Base-by-base conservation (phyloP, 805 yeast species). In the Candida endomychidarum region DNA sequence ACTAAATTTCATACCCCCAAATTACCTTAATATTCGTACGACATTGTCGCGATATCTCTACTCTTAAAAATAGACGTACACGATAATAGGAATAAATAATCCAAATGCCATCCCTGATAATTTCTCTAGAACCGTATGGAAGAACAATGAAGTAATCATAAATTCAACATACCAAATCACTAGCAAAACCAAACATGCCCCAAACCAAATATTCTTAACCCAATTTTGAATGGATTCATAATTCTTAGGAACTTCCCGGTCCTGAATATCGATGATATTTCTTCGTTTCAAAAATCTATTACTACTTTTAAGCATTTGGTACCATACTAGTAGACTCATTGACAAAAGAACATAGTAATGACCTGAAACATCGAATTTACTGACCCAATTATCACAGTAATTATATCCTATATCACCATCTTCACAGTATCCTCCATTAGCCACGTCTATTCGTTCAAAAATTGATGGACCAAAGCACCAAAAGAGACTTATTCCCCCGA, bases 361-460 rank as follows among this genome's bases (percentile, higher is more conserved):
- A 1, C 81, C 81, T 27, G 79, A 73, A 4, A 71, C 57, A 49
- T 77, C 81, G 49, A 77, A 77, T 8, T 78, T 78, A 43, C 68
- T 66, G 4, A 51, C 50, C 81, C 82, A 77, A 17, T 34, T 23
- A 3, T 26, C 18, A 16, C 35, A 25, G 14, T 15, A 21, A 47
- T 8, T 44, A 49, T 32, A 32, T 4, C 20, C 35, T 12, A 32
- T 32, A 32, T 32, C 35, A 12, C 35, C 35, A 14, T 32, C 35
- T 11, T 29, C 51, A 44, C 77, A 72, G 25, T 54, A 52, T 1
- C 75, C 77, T 0, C 75, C 74, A 0, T 70, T 58, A 2, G 42
- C 15, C n/a, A 56, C 46, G 37, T 63, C 58, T 2, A 69, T 43
- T 28, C 69, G 46, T 25, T 62, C 67, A 32, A 61, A 58, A 3